Percentiles rank a stretch among this genome's conserved stretches.
These are phyloP conservation scores for Diaporthe eres DNA, from an alignment of 2,329 filamentous ascomycete genomes.

Conservation along the genomic window DNA sequence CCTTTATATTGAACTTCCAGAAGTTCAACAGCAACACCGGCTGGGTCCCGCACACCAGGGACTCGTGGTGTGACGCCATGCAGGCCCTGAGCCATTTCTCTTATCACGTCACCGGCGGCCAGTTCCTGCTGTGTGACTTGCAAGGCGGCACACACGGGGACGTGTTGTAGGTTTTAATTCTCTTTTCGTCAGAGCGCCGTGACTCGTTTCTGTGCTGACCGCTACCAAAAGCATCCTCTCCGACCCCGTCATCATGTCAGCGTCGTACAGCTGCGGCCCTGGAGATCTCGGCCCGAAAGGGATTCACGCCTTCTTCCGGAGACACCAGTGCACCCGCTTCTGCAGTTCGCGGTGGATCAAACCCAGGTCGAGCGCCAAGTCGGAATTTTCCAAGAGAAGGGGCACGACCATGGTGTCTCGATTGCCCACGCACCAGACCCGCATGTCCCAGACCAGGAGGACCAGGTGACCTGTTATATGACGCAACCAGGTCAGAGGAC, in stretches of 20 bases:
- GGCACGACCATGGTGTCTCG: slow-evolving; percentile 33
- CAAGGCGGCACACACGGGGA: slow-evolving; percentile 57
- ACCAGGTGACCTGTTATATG: neutral
- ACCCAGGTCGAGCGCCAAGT: slow-evolving; percentile 31
- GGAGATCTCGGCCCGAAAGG: slow-evolving; percentile 56
- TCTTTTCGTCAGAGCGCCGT: neutral
- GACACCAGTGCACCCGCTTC: slow-evolving; percentile 53
- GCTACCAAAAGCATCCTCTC: slow-evolving; percentile 51
- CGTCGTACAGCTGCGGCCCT: slow-evolving; percentile 52
- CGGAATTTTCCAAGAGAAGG: slow-evolving; percentile 5
- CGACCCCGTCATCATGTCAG: slow-evolving; percentile 59
- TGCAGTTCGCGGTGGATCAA: slow-evolving; percentile 48
- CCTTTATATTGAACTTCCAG: slow-evolving; percentile 58
- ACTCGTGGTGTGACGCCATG: slow-evolving; percentile 54
- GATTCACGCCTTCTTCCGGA: slow-evolving; percentile 57
- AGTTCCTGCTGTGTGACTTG: slow-evolving; percentile 57
- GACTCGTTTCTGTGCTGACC: neutral
- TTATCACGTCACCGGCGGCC: slow-evolving; percentile 55
- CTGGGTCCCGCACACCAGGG: slow-evolving; percentile 50
- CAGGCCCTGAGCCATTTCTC: slow-evolving; percentile 61
- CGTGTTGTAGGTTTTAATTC: slow-evolving; percentile 26
- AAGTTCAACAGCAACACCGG: slow-evolving; percentile 62
- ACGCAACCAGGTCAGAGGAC: neutral
- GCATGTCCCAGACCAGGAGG: slow-evolving; percentile 8
- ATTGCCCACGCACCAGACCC: neutral